These are phyloP conservation scores for Brassica balearica DNA, from an alignment of 441 rosid genomes.

Conservation along the genomic window DNA sequence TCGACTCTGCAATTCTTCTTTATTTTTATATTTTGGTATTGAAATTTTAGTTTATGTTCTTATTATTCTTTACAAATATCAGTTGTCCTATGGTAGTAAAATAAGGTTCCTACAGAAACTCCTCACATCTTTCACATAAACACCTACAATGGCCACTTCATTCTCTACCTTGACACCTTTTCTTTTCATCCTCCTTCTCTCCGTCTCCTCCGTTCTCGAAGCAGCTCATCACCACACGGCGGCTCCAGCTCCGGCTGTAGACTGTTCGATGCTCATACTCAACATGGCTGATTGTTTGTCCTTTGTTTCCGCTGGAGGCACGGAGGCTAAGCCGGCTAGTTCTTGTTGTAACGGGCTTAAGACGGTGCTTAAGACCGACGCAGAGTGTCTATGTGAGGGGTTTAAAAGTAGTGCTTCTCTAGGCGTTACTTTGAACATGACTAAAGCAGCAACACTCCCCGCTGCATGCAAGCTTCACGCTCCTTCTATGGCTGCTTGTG, in stretches of 20 bases:
- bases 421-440: constrained; percentile 70
- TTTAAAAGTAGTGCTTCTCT: constrained; percentile 72
- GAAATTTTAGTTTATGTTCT: no score
- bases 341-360: constrained; percentile 76
- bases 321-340: constrained; percentile 54
- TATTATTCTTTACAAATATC: no score
- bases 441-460: constrained; percentile 78
- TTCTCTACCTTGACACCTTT: constrained; percentile 4
- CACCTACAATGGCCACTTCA: constrained; percentile 21
- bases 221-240: constrained; percentile 44
- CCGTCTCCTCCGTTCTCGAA: constrained; percentile 34
- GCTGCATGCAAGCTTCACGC: constrained; percentile 76
- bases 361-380: constrained; percentile 60
- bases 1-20: no score
- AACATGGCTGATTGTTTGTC: constrained; percentile 79
- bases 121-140: neutral
- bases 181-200: constrained; percentile 37
- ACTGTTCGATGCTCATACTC: constrained; percentile 62
- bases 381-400: constrained; percentile 81
- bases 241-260: constrained; percentile 72
- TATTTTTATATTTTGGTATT: no score
- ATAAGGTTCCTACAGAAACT: no score
- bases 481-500: constrained; percentile 65
- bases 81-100: no score
- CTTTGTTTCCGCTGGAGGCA: constrained; percentile 65